Conservation (phyloP, 768 basidiomycete genomes). For the Mycena epipterygia region DNA sequence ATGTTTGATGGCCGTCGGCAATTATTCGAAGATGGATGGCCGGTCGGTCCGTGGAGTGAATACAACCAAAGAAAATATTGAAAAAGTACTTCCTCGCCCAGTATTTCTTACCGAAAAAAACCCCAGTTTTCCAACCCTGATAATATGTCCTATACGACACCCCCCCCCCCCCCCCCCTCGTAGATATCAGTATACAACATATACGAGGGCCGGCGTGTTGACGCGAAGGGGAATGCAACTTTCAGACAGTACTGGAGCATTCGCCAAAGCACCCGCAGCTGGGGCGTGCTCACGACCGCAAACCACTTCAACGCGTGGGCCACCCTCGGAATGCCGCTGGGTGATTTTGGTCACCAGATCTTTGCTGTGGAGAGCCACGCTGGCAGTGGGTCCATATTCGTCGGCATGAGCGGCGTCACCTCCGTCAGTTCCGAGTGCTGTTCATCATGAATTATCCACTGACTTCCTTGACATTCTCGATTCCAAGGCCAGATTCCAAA, state of each 20-base stretch:
- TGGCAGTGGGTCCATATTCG: slow-evolving; percentile 35
- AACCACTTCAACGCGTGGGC: slow-evolving; percentile 49
- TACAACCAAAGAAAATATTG: no score
- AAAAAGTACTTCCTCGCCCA: no score
- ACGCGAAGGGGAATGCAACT: slow-evolving; percentile 57
- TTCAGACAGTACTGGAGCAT: slow-evolving; percentile 62
- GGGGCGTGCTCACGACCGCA: slow-evolving; percentile 13
- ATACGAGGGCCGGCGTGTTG: slow-evolving; percentile 51
- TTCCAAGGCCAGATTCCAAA: no score
- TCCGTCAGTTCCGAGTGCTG: not conserved
- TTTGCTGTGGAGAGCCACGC: slow-evolving; percentile 46
- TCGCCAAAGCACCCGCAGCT: not conserved
- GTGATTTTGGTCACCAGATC: slow-evolving; percentile 45
- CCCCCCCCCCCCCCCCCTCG: no score
- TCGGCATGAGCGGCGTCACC: not conserved
- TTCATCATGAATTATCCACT: not conserved
- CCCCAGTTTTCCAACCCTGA: no score
- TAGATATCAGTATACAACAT: slow-evolving; percentile 60
- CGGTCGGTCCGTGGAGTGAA: no score
- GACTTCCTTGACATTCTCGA: no score
- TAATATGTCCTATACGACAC: no score
- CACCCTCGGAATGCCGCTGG: slow-evolving; percentile 38
- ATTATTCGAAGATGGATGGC: no score
- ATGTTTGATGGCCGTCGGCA: no score
- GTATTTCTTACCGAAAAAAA: no score